Percentiles rank a stretch among this genome's conserved stretches.
Evolutionary conservation across 192 early-diverging fungal genomes (phyloP).

Genomic region (Funneliformis geosporum): DNA sequence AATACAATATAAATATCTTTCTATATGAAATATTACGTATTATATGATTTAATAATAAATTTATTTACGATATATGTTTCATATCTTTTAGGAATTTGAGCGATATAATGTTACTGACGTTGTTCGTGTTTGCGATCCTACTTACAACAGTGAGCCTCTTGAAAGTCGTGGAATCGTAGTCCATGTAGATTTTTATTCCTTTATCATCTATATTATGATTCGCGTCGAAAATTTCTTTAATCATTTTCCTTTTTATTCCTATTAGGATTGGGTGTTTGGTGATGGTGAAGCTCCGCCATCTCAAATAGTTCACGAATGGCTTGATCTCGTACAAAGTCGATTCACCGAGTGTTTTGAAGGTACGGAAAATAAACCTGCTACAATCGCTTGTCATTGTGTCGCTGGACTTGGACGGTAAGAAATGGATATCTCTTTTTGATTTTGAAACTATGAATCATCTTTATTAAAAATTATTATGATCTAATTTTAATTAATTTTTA

Average conservation of each 20-base stretch:
- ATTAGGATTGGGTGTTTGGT: slow-evolving; percentile 65
- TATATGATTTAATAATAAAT: too few relatives aligned
- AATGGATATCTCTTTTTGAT: background rate
- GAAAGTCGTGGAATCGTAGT: slow-evolving; percentile 62
- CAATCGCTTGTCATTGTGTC: slow-evolving; percentile 75
- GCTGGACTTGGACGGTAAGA: slow-evolving; percentile 73
- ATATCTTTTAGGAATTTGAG: slow-evolving; percentile 64
- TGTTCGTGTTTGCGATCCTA: slow-evolving; percentile 84
- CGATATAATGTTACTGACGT: slow-evolving; percentile 69
- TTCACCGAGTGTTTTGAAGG: slow-evolving; percentile 39
- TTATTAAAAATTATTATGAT: background rate
- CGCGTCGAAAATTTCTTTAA: background rate
- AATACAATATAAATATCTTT: background rate
- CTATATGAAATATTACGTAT: background rate
- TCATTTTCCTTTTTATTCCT: background rate
- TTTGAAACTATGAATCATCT: background rate
- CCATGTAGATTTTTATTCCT: slow-evolving; percentile 49
- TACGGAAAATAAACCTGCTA: slow-evolving; percentile 31
- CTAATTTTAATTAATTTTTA: background rate
- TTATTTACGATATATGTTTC: too few relatives aligned
- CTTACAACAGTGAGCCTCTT: slow-evolving; percentile 64
- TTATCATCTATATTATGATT: background rate
- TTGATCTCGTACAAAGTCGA: slow-evolving; percentile 61
- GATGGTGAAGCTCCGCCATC: slow-evolving; percentile 73
- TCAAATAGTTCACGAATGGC: slow-evolving; percentile 62